Base-by-base conservation (phyloP, 2,329 filamentous ascomycete species). In the Daldinia eschscholtzii region DNA sequence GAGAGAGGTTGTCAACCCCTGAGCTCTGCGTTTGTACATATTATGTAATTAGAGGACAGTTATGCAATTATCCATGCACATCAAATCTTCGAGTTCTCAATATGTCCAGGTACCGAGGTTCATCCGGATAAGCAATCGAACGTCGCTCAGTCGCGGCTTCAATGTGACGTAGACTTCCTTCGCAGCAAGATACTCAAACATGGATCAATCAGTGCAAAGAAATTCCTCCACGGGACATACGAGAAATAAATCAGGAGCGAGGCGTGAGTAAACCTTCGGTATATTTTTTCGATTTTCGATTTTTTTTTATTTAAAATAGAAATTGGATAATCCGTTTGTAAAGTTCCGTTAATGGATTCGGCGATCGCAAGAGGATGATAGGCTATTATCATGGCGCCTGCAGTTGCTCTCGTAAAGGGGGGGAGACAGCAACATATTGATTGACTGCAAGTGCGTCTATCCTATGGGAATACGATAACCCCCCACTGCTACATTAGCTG, bases 241-340 rank as follows among this genome's bases (percentile, higher is more conserved):
- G n/a, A 74, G 76, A 48, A 77, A 67, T 57, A 76, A 71, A 59
- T 77, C 76, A 9, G 73, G 73, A n/a, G 65, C 73, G 15, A 76
- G 70, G 68, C 60, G 76, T 77, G 64, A 77, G 75, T 68, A 35
- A 48, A 20, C 6, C 6, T 55, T 10, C 18, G 23, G 18, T 35
- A 63, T 42, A 35, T 35, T 6, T 35, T 9, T 42, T 56, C 37
- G 30, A 6, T 12, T 44, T 61, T 35, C n/a, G n/a, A n/a, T 15
- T 39, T 10, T n/a, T 0, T 18, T 42, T 23, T n/a, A 26, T 60
- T 28, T 9, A 41, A 9, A 13, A 52, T 60, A 13, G 20, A 28
- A 44, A 26, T 44, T 9, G 1, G 12, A 26, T 42, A 35, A 35
- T 7, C 6, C 10, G 10, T 28, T 18, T 3, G 10, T 41, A 42